Evolutionary conservation across 768 basidiomycete genomes (phyloP), one percentile per base, ranked within the genome.

Genomic region (Gelatoporia subvermispora): DNA sequence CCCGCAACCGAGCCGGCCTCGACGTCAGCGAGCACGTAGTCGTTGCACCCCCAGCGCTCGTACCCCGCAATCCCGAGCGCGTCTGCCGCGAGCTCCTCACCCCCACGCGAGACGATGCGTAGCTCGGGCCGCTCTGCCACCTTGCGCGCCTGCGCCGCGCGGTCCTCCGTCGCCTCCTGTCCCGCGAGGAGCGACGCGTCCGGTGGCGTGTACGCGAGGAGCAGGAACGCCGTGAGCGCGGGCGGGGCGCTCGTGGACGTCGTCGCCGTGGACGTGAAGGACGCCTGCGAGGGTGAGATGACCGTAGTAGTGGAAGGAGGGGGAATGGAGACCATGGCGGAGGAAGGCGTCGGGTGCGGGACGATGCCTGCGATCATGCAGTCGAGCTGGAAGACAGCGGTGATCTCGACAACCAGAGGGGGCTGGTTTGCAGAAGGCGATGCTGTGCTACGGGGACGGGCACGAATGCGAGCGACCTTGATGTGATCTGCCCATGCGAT

Each of bases 401-500:
- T 92, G 55, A 97, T 87, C 60, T 97, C 95, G 45, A 91, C 90
- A 35, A 81, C 65, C 48, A 84, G 75, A 8, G 84, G 81, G 0
- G 83, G 75, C 8, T 74, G 66, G 50, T 74, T 77, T 1, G 75
- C 68, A 0, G 73, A 62, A 2, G 73, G 60, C 4, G 75, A 64
- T n/a, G 72, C 67, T 23, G 66, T 58, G 16, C 70, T 65, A 15
- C 76, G 72, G 43, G 78, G 74, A 35, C 85, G 75, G 2, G 81
- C 72, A 16, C 85, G 81, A 47, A 95, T 76, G 11, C 88, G 80
- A 5, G 87, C 92, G 21, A 97, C 84, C 62, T 92, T 95, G 73
- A 98, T 88, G 45, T 84, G 75, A 66, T 94, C 88, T 9, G 93
- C 93, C 96, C 94, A 98, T 1, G 82, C 88, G 41, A 97, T 86